Evolutionary conservation across 306 rosid genomes (phyloP).

Genomic region (apple (Malus domestica)): DNA sequence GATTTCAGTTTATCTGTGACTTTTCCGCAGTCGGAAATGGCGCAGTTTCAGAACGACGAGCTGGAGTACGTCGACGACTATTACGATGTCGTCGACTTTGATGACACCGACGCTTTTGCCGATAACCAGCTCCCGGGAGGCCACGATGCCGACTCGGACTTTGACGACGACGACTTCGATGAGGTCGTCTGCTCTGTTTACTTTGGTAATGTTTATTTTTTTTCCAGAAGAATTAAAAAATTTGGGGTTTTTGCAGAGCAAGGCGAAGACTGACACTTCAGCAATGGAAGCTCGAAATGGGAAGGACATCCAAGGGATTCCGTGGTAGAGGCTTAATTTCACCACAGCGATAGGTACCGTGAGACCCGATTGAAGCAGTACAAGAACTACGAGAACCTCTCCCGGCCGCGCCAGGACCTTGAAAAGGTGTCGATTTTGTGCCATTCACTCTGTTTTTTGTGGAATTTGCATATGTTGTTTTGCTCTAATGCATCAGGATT

Average conservation of each 20-base stretch:
- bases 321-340: constrained; percentile 81
- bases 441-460: neutral
- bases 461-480: neutral
- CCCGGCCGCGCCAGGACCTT: constrained; percentile 44
- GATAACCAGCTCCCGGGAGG: constrained; percentile 11
- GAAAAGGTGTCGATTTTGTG: constrained; percentile 37
- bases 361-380: constrained; percentile 70
- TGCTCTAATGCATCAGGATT: neutral
- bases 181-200: constrained; percentile 13
- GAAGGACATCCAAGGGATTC: constrained; percentile 86
- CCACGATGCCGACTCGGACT: constrained; percentile 38
- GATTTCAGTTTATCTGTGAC: neutral
- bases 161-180: constrained; percentile 45
- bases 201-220: no score
- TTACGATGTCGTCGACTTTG: constrained; percentile 41
- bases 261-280: constrained; percentile 64
- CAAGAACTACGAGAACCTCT: constrained; percentile 66
- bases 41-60: constrained; percentile 57
- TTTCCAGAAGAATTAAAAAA: neutral
- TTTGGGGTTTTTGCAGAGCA: constrained; percentile 30
- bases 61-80: constrained; percentile 48
- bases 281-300: constrained; percentile 78
- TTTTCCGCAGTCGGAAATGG: constrained; percentile 34
- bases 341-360: constrained; percentile 66
- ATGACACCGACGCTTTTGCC: constrained; percentile 23